Base-by-base conservation (phyloP, 2,329 filamentous ascomycete genomes). In the Colletotrichum navitas region DNA sequence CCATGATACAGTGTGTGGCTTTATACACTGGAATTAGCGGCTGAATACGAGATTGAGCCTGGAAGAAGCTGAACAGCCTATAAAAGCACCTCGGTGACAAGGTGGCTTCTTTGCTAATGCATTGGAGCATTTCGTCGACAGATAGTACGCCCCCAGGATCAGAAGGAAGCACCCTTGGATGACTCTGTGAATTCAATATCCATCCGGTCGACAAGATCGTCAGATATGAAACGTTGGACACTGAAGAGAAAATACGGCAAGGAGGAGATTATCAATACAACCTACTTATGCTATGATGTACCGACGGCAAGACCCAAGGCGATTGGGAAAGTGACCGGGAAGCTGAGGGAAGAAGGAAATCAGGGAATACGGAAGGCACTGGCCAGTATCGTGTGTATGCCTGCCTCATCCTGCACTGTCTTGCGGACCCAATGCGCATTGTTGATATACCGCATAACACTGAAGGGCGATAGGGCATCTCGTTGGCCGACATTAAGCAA, bases 1-100 rank as follows among this genome's bases (percentile, higher is more conserved):
- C 16, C 32, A 63, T 51, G 45, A 29, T 29, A 51, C 5, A 18
- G 26, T 18, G 34, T n/a, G 60, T 45, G 61, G 49, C 61, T 63
- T 43, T 43, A 49, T 24, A 54, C 24, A 14, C 29, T 54, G 32
- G 39, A 14, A 4, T 54, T 26, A 1, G 60, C 47, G 43, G 24
- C 14, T 54, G 24, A 54, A 54, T n/a, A 63, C 21, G 21, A 51
- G n/a, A 21, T 18, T 7, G n/a, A 51, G 54, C n/a, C 34, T 56
- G 21, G 34, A 52, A 43, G 36, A 52, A n/a, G 47, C 24, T 14
- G 16, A 63, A 24, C 60, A 29, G 26, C 24, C 16, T 3, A 18
- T 12, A 7, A 18, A 43, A 6, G 24, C 56, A 24, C 39, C 39
- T 45, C 3, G 39, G 10, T 12, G 56, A 45, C 39, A 16, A 45